Conservation (phyloP, 805 yeast species). For the Starmerella asiatica region DNA sequence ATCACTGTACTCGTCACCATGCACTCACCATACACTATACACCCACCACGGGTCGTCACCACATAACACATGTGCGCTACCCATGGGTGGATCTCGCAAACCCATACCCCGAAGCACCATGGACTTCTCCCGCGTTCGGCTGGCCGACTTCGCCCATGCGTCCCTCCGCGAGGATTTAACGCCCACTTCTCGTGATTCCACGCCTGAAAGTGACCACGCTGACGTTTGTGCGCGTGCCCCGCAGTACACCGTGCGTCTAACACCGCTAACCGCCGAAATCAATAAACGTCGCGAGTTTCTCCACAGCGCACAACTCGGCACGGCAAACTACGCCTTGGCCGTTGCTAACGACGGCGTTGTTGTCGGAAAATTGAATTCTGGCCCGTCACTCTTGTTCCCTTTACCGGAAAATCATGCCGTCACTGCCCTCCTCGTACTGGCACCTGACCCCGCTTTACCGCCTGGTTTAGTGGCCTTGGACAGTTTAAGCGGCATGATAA, state of each 20-base stretch:
- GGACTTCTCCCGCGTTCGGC: conserved; percentile 17
- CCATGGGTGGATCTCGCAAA: no score
- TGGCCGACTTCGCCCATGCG: conserved; percentile 15
- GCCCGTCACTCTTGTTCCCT: conserved; percentile 9
- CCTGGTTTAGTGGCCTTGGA: conserved; percentile 54
- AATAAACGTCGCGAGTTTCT: neutral
- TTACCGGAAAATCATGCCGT: conserved; percentile 19
- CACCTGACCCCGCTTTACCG: no score
- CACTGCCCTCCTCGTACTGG: conserved; percentile 45
- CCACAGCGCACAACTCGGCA: neutral
- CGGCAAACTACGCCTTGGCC: conserved; percentile 8
- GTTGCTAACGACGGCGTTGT: conserved; percentile 3
- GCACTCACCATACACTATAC: no score
- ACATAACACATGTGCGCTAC: no score
- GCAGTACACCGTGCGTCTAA: conserved; percentile 8
- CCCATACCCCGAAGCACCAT: no score
- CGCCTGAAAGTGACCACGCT: neutral
- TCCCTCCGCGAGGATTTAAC: conserved; percentile 7
- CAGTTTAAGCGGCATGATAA: conserved; percentile 42
- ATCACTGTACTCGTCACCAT: no score
- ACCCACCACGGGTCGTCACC: no score
- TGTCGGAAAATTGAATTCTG: conserved; percentile 9
- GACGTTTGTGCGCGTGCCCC: conserved; percentile 11
- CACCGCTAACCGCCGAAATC: conserved; percentile 1
- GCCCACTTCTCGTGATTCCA: neutral